Conservation (phyloP, 352 stramenopile genomes). For the Peronospora destructor region DNA sequence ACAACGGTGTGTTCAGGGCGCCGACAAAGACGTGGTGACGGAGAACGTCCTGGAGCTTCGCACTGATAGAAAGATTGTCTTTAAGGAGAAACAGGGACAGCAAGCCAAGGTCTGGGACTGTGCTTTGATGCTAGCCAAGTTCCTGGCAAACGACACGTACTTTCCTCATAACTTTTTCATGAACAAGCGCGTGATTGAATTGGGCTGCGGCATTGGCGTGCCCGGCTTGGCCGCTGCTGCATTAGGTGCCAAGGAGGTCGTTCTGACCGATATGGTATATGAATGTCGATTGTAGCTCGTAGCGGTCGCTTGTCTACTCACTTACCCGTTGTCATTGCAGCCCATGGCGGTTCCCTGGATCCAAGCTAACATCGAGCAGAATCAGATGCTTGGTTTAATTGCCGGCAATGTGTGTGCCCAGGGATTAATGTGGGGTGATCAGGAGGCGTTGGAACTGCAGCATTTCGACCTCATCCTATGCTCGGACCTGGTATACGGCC, state of each 20-base stretch:
- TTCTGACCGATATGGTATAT: slow-evolving; percentile 46
- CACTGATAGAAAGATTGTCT: slow-evolving; percentile 21
- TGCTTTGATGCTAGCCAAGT: slow-evolving; percentile 46
- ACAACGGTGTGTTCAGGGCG: slow-evolving; percentile 22
- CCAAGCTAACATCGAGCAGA: slow-evolving; percentile 40
- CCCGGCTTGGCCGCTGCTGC: slow-evolving; percentile 37
- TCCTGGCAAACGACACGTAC: slow-evolving; percentile 29
- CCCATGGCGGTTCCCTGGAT: slow-evolving; percentile 42
- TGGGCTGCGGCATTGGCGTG: slow-evolving; percentile 53
- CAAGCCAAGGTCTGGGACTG: slow-evolving; percentile 60
- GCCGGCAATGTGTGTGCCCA: slow-evolving; percentile 15
- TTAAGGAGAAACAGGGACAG: slow-evolving; percentile 48
- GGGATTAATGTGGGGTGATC: slow-evolving; percentile 40
- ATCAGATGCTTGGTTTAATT: slow-evolving; percentile 26
- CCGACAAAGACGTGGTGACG: slow-evolving; percentile 29
- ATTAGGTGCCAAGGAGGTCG: slow-evolving; percentile 35
- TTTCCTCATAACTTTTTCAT: slow-evolving; percentile 39
- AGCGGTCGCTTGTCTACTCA: slow-evolving; percentile 1
- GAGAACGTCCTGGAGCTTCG: slow-evolving; percentile 28
- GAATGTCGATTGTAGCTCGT: background rate
- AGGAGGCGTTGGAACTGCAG: slow-evolving; percentile 7
- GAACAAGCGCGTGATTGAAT: slow-evolving; percentile 45
- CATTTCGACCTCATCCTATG: slow-evolving; percentile 51
- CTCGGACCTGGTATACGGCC: slow-evolving; percentile 51
- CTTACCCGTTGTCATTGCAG: slow-evolving; percentile 17